These are phyloP conservation scores for Cryphonectria japonica DNA, from an alignment of 2,329 filamentous ascomycete genomes.

Conservation along the genomic window DNA sequence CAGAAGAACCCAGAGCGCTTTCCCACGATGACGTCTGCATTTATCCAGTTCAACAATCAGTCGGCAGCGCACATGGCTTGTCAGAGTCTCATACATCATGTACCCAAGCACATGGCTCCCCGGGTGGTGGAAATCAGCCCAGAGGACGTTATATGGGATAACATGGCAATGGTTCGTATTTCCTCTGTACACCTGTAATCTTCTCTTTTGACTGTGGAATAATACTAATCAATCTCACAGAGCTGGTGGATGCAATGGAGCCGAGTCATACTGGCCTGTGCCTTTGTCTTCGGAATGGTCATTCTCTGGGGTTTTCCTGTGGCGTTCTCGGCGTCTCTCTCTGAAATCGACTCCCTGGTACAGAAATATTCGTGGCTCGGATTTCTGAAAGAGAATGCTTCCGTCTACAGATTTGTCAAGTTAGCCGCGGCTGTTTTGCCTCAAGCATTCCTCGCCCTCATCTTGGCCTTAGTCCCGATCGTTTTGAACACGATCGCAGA, in stretches of 20 bases:
- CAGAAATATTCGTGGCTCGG: constrained; percentile 67
- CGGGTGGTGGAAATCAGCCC: constrained; percentile 92
- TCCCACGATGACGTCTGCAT: constrained; percentile 92
- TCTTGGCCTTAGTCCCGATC: constrained; percentile 81
- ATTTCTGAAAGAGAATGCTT: constrained; percentile 66
- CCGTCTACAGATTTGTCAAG: constrained; percentile 64
- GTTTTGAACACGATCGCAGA: constrained; percentile 74
- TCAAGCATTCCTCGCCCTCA: constrained; percentile 72
- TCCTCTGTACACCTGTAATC: neutral
- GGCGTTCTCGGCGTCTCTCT: constrained; percentile 81
- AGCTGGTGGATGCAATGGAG: constrained; percentile 91
- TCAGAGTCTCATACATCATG: constrained; percentile 85
- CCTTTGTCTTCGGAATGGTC: constrained; percentile 73
- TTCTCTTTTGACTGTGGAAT: neutral
- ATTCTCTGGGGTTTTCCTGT: constrained; percentile 91
- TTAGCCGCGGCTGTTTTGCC: constrained; percentile 85
- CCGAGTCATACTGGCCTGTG: constrained; percentile 67
- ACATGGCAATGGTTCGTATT: constrained; percentile 74
- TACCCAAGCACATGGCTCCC: constrained; percentile 92
- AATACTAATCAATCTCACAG: neutral
- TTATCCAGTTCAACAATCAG: constrained; percentile 98
- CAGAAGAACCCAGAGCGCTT: constrained; percentile 85
- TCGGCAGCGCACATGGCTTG: constrained; percentile 98
- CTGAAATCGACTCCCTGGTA: constrained; percentile 75
- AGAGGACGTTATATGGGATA: constrained; percentile 92